A percentile compares a stretch with the other conserved stretches of the same genome.
Conservation (phyloP, 768 basidiomycete species). For the Dendrothele bispora region DNA sequence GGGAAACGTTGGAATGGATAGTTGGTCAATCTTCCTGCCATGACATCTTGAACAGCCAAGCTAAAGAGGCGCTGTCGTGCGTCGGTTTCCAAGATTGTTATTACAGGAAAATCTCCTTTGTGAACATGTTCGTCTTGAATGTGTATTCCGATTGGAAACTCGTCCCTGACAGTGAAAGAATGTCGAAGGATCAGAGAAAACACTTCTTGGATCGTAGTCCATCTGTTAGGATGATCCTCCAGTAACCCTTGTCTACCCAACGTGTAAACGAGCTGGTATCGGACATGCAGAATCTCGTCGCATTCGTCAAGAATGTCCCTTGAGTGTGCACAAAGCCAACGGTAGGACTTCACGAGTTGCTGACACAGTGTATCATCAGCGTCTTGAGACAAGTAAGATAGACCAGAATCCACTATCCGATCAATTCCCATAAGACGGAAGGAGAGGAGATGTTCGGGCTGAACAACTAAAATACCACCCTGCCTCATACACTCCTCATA, state of each 20-base stretch:
- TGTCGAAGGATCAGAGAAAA: slow-evolving; percentile 28
- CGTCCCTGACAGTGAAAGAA: slow-evolving; percentile 9
- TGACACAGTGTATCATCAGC: too few relatives aligned
- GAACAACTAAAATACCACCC: slow-evolving; percentile 47
- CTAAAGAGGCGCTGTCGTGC: slow-evolving; percentile 16
- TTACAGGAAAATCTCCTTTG: slow-evolving; percentile 5
- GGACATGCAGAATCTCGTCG: slow-evolving; percentile 46
- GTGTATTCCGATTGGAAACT: slow-evolving; percentile 23
- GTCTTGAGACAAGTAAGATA: slow-evolving; percentile 1
- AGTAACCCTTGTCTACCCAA: slow-evolving; percentile 34
- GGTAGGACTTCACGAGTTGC: slow-evolving; percentile 24
- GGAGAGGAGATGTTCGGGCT: slow-evolving; percentile 57
- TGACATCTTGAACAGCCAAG: slow-evolving; percentile 16
- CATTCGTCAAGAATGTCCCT: slow-evolving; percentile 47
- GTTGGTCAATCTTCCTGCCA: slow-evolving; percentile 16
- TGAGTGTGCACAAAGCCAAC: slow-evolving; percentile 24
- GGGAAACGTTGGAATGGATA: slow-evolving; percentile 19
- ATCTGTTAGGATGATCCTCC: slow-evolving; percentile 43
- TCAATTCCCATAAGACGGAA: slow-evolving; percentile 50
- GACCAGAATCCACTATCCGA: slow-evolving; percentile 15
- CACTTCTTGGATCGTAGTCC: slow-evolving; percentile 39
- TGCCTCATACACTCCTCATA: slow-evolving; percentile 36
- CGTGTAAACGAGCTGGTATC: slow-evolving; percentile 51
- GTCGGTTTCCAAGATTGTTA: slow-evolving; percentile 16
- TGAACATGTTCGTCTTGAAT: not conserved